These are phyloP conservation scores for Aureobasidium leucospermi DNA, from an alignment of 2,329 filamentous ascomycete species.

Conservation along the genomic window DNA sequence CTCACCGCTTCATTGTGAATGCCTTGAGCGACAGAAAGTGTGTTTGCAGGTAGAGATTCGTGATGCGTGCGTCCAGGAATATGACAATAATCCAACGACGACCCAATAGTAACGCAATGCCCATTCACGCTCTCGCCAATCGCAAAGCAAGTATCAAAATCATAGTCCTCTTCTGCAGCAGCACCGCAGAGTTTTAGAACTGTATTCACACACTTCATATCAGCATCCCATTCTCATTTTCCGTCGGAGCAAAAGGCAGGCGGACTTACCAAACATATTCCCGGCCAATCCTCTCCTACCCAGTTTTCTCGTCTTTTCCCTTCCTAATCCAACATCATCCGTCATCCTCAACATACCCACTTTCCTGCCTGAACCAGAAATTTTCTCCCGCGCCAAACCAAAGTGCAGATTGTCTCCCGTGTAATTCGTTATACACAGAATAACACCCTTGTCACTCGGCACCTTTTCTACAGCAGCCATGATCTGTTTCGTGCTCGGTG, in stretches of 20 bases:
- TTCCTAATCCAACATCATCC: constrained; percentile 41
- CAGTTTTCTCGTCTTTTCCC: constrained; percentile 42
- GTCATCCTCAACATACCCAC: constrained; percentile 43
- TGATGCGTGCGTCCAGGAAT: constrained; percentile 46
- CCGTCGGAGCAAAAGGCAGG: not conserved
- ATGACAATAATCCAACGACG: constrained; percentile 46
- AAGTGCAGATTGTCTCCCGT: constrained; percentile 45
- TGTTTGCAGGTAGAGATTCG: constrained; percentile 31
- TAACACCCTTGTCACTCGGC: constrained; percentile 38
- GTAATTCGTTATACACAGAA: constrained; percentile 44
- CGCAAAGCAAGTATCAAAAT: constrained; percentile 38
- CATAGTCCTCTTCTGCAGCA: constrained; percentile 37
- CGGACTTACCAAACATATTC: constrained; percentile 36
- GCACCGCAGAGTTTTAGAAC: constrained; percentile 42
- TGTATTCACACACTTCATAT: constrained; percentile 13
- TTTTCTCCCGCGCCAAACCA: constrained; percentile 42
- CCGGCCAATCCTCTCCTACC: constrained; percentile 45
- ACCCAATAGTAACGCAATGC: constrained; percentile 44
- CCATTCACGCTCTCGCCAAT: constrained; percentile 38
- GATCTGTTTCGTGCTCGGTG: constrained; percentile 41
- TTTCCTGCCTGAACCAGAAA: constrained; percentile 37
- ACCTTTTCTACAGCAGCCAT: constrained; percentile 42
- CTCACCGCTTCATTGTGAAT: constrained; percentile 46
- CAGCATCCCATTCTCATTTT: constrained; percentile 6
- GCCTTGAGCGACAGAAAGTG: constrained; percentile 39